Evolutionary conservation across 139 green algal genomes (phyloP).

Genomic region (Chlorella sp.): DNA sequence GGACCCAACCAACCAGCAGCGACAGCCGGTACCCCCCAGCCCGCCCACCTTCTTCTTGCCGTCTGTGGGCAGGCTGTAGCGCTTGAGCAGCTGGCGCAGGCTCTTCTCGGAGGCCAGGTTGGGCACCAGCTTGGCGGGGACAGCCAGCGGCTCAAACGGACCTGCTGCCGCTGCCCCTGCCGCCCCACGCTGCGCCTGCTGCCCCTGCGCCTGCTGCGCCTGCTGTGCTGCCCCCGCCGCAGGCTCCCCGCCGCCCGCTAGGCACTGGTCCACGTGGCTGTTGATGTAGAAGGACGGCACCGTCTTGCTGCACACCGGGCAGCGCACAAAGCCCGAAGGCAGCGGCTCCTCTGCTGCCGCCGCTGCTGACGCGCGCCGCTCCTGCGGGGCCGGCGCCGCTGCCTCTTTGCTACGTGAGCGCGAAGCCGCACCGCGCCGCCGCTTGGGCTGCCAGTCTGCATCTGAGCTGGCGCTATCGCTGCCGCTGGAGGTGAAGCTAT

Average conservation of each 20-base stretch:
- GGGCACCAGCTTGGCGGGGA: constrained; percentile 43
- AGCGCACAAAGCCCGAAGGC: constrained; percentile 37
- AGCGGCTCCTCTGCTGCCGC: background rate
- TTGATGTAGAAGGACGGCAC: constrained; percentile 49
- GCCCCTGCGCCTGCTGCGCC: background rate
- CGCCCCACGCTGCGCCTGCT: background rate
- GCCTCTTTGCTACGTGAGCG: background rate
- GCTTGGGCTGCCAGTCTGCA: background rate
- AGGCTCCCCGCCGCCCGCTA: background rate
- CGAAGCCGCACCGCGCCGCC: background rate
- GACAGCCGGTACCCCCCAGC: no score
- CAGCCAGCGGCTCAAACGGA: constrained; percentile 31
- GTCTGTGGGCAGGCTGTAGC: constrained; percentile 36
- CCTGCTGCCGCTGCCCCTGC: background rate
- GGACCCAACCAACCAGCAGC: no score
- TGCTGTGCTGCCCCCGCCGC: background rate
- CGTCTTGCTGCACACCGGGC: constrained; percentile 42
- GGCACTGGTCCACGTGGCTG: constrained; percentile 46
- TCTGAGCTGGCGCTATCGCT: background rate
- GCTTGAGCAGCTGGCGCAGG: constrained; percentile 22
- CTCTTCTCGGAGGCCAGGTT: constrained; percentile 37
- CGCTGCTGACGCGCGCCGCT: constrained; percentile 16
- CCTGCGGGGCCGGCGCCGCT: background rate
- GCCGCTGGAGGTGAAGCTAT: background rate
- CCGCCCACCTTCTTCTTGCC: constrained; percentile 38